Conservation (phyloP, 441 rosid genomes). For the Aleurites moluccanus region DNA sequence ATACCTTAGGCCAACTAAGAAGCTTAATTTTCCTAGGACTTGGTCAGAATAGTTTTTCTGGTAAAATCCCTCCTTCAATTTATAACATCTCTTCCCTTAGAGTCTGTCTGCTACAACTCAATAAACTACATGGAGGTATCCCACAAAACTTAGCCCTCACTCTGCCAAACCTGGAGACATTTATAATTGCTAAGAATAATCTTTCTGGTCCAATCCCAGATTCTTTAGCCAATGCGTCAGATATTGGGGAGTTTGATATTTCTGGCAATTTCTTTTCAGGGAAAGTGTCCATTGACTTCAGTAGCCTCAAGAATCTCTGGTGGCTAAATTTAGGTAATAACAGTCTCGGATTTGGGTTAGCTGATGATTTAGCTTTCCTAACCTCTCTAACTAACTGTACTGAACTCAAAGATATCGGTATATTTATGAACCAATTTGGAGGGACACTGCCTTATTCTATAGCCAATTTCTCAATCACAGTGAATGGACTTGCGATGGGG, state of each 20-base stretch:
- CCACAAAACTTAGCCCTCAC: background rate
- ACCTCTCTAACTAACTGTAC: background rate
- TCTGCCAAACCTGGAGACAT: background rate
- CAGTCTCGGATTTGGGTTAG: background rate
- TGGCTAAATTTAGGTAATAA: background rate
- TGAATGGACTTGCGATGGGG: background rate
- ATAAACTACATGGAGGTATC: background rate
- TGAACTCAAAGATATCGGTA: background rate
- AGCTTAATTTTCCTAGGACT: background rate
- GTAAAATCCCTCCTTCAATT: background rate
- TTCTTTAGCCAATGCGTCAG: background rate
- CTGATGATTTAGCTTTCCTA: background rate
- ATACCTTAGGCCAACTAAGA: background rate
- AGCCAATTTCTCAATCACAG: background rate
- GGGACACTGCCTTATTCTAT: background rate
- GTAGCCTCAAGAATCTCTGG: background rate
- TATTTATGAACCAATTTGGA: background rate
- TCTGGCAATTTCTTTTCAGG: background rate
- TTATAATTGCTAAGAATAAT: too few relatives aligned
- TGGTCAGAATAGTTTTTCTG: too few relatives aligned
- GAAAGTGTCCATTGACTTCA: background rate
- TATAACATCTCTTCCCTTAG: conserved; percentile 3
- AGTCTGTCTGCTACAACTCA: background rate
- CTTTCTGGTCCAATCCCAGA: too few relatives aligned
- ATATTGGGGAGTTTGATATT: background rate